These are phyloP conservation scores for Chlorella ohadii DNA, from an alignment of 139 green algal genomes.

Conservation along the genomic window DNA sequence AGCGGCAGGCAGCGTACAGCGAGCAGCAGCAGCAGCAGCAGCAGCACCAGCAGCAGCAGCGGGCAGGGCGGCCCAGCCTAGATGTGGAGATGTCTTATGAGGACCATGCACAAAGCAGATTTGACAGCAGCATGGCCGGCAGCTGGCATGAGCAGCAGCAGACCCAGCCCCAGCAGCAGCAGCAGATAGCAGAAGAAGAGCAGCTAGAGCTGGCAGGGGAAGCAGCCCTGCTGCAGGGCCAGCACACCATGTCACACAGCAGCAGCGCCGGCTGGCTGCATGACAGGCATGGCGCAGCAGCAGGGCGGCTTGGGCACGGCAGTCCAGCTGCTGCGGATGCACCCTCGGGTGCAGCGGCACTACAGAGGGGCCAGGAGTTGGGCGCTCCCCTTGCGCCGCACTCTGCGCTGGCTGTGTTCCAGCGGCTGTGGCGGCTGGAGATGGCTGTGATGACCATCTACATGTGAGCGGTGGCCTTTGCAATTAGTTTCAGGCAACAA, in stretches of 20 bases:
- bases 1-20: not conserved
- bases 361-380: not conserved
- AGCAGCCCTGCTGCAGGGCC: not conserved
- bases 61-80: not conserved
- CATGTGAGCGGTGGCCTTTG: constrained; percentile 1
- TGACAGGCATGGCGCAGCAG: not conserved
- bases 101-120: constrained; percentile 12
- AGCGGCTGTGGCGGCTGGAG: constrained; percentile 6
- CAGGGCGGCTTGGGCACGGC: not conserved
- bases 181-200: not conserved
- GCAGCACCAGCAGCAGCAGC: constrained; percentile 26
- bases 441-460: constrained; percentile 8
- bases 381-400: not conserved
- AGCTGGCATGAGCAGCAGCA: constrained; percentile 5
- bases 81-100: constrained; percentile 28
- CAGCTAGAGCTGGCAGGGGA: not conserved
- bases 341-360: not conserved
- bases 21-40: constrained; percentile 10
- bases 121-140: not conserved
- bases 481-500: too few species aligned
- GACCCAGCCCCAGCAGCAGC: not conserved
- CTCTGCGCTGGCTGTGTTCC: not conserved
- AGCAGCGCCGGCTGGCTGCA: not conserved
- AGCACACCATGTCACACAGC: not conserved
- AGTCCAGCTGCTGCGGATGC: not conserved